phyloP scores from a whole-genome alignment of 73 alveolate species.

The Uronychia binucleata region DNA sequence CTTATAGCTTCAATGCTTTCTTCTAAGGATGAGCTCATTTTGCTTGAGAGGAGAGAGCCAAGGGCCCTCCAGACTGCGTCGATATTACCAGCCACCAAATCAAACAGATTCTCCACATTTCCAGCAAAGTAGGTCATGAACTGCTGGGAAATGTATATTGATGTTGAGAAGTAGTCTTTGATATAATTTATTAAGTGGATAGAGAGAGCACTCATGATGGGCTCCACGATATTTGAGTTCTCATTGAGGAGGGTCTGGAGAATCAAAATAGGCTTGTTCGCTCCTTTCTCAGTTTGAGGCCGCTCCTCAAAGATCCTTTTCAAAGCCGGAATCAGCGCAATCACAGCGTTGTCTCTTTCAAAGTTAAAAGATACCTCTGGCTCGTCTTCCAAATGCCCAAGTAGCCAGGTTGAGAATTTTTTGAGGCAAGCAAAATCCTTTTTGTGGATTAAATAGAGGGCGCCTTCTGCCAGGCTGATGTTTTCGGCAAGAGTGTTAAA shows the following conservation, averaged over 20 bases:
- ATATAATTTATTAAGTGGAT: conserved; percentile 51
- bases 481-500: conserved; percentile 75
- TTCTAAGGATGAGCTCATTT: neutral
- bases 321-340: conserved; percentile 59
- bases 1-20: conserved; percentile 32
- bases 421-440: conserved; percentile 84
- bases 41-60: conserved; percentile 10
- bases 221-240: conserved; percentile 34
- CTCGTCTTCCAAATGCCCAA: conserved; percentile 86
- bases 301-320: conserved; percentile 24
- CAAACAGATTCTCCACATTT: conserved; percentile 50
- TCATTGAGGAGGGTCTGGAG: conserved; percentile 53
- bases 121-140: conserved; percentile 6
- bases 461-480: conserved; percentile 70
- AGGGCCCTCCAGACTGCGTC: conserved; percentile 47
- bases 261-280: conserved; percentile 36
- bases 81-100: conserved; percentile 23
- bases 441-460: conserved; percentile 65
- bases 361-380: conserved; percentile 11
- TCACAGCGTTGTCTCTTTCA: conserved; percentile 50
- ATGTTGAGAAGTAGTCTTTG: conserved; percentile 20
- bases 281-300: conserved; percentile 21
- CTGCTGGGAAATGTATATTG: neutral
- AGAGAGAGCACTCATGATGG: conserved; percentile 35
- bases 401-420: conserved; percentile 83